Conservation (phyloP, 163 green algal genomes). For the Scenedesmus sp. region DNA sequence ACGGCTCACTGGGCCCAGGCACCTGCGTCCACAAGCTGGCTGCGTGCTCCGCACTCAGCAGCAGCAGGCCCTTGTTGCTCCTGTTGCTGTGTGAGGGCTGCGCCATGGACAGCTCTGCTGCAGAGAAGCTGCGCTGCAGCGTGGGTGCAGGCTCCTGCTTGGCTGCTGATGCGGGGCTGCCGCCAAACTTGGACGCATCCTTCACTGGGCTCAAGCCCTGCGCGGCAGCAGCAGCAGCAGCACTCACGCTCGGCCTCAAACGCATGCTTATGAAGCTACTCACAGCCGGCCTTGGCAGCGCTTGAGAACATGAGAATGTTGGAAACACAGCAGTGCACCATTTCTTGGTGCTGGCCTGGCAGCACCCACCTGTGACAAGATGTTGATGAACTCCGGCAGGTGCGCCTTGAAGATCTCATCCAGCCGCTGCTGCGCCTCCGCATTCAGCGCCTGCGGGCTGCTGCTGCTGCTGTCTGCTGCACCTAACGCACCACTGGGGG, state of each 20-base stretch:
- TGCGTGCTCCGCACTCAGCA: not conserved
- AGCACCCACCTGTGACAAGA: not conserved
- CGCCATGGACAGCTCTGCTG: conserved; percentile 8
- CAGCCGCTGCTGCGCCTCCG: not conserved
- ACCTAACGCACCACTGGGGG: not conserved
- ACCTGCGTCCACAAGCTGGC: not conserved
- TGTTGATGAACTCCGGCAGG: conserved; percentile 25
- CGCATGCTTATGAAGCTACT: too few relatives aligned
- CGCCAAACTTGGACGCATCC: not conserved
- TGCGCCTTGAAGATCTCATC: conserved; percentile 7
- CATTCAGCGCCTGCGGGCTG: not conserved
- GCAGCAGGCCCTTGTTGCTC: not conserved
- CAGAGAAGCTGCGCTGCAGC: conserved; percentile 25
- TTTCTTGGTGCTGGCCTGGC: too few relatives aligned
- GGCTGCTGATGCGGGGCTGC: conserved; percentile 6
- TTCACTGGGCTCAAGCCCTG: conserved; percentile 12
- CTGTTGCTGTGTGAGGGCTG: conserved; percentile 2
- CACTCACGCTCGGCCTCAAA: too few relatives aligned
- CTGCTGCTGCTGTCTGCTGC: not conserved
- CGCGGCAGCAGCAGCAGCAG: not conserved
- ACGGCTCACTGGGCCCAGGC: not conserved
- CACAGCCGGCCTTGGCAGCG: too few relatives aligned
- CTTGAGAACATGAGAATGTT: too few relatives aligned
- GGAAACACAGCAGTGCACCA: too few relatives aligned
- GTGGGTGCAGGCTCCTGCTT: not conserved